Conservation (phyloP, 805 yeast genomes). For the Candida corydali region DNA sequence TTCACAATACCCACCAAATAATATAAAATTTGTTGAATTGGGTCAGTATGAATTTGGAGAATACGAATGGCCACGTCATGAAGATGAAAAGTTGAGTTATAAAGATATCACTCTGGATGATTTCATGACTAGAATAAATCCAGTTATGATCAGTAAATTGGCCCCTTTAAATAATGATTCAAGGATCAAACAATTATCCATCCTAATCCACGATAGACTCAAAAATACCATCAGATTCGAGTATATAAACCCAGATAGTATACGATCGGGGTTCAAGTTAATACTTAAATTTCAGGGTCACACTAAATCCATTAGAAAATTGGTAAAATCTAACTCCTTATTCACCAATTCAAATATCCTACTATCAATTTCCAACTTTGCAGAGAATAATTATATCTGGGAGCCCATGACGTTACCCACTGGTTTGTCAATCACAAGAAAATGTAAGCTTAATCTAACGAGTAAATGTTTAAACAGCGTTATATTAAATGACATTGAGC, state of each 20-base stretch:
- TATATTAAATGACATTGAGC: constrained; percentile 29
- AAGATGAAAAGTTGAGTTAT: background rate
- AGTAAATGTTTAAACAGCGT: constrained; percentile 19
- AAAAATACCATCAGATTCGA: constrained; percentile 31
- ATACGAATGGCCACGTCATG: constrained; percentile 10
- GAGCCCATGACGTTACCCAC: constrained; percentile 29
- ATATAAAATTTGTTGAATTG: constrained; percentile 40
- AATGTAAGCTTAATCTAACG: constrained; percentile 22
- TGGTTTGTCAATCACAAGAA: constrained; percentile 28
- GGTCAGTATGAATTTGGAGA: constrained; percentile 10
- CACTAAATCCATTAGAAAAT: constrained; percentile 66
- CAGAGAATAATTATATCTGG: constrained; percentile 39
- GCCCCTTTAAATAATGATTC: constrained; percentile 10
- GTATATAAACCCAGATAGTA: constrained; percentile 11
- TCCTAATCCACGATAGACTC: constrained; percentile 34
- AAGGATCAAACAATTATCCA: constrained; percentile 10
- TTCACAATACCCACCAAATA: constrained; percentile 52
- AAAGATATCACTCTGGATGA: constrained; percentile 12
- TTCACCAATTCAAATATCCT: constrained; percentile 21
- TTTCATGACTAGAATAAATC: constrained; percentile 12
- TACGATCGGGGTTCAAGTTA: constrained; percentile 14
- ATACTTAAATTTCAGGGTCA: constrained; percentile 75
- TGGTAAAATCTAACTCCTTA: constrained; percentile 54
- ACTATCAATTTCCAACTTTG: constrained; percentile 36
- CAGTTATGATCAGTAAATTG: constrained; percentile 14